phyloP scores from a whole-genome alignment of 1,284 basidiomycete genomes.

The Austroboletus niveus region DNA sequence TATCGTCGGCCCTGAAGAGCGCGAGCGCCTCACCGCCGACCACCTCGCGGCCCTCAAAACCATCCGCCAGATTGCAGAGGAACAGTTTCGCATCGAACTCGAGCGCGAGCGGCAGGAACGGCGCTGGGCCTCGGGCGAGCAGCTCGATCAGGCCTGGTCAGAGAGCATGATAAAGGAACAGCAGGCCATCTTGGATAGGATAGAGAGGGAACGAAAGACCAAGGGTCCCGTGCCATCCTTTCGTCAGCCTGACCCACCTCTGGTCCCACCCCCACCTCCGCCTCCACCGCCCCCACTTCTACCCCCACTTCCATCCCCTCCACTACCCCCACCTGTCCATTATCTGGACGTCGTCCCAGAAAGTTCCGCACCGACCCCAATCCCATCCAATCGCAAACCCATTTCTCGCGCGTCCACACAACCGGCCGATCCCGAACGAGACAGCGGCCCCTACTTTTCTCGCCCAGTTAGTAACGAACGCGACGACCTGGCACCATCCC shows the following conservation, averaged over 20 bases:
- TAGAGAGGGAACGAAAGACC: conserved; percentile 31
- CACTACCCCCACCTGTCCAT: not conserved
- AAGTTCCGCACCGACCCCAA: conserved; percentile 1
- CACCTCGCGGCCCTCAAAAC: conserved; percentile 39
- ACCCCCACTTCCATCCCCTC: not conserved
- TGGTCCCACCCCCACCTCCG: fast-evolving
- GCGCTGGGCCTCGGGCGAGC: conserved; percentile 38
- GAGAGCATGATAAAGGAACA: conserved; percentile 41
- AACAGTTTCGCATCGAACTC: conserved; percentile 40
- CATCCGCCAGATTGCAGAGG: conserved; percentile 39
- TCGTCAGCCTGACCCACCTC: conserved; percentile 5
- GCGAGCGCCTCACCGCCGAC: conserved; percentile 36
- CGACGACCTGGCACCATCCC: conserved; percentile 18
- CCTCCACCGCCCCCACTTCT: not conserved
- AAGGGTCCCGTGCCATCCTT: conserved; percentile 6
- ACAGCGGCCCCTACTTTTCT: conserved; percentile 16
- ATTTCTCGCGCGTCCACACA: conserved; percentile 18
- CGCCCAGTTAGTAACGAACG: conserved; percentile 12
- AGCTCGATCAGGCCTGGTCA: conserved; percentile 35
- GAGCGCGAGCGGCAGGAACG: conserved; percentile 43
- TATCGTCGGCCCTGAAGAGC: conserved; percentile 26
- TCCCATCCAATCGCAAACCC: conserved; percentile 15
- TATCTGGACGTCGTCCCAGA: conserved; percentile 11
- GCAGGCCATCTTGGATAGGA: conserved; percentile 40
- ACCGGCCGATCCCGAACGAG: conserved; percentile 22